Percentiles rank a stretch among this genome's conserved stretches.
These are phyloP conservation scores for Ceratocystis ficicola DNA, from an alignment of 2,329 filamentous ascomycete genomes.

Conservation along the genomic window DNA sequence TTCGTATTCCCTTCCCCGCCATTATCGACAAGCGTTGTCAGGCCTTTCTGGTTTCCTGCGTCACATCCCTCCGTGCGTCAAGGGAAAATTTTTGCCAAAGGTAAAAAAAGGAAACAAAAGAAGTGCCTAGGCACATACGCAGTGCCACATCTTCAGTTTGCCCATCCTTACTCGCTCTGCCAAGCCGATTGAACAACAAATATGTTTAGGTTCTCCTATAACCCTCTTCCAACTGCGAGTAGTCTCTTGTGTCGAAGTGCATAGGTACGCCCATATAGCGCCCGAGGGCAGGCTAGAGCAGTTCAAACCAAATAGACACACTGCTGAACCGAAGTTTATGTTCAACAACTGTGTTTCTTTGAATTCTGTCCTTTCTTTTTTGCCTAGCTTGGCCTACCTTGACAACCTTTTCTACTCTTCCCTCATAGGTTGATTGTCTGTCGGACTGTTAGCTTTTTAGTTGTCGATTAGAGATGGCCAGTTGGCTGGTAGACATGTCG, in stretches of 20 bases:
- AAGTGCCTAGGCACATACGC: neutral
- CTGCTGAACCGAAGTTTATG: neutral
- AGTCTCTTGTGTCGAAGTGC: neutral
- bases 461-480: neutral
- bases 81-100: slow-evolving; percentile 3
- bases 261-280: neutral
- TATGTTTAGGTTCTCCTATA: neutral
- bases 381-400: neutral
- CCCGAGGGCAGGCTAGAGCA: neutral
- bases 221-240: neutral
- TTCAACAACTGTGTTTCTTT: neutral
- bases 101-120: neutral
- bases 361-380: neutral
- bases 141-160: neutral
- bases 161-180: neutral
- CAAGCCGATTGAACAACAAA: neutral
- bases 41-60: neutral
- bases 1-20: neutral
- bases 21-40: slow-evolving; percentile 7
- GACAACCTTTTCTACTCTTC: neutral
- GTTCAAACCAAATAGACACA: neutral
- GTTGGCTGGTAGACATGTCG: slow-evolving; percentile 3
- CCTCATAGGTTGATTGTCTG: neutral
- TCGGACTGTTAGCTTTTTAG: neutral
- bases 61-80: neutral